Evolutionary conservation across 2,329 filamentous ascomycete species (phyloP), one percentile per base, ranked within the genome.

Genomic region (Blastomyces parvus): DNA sequence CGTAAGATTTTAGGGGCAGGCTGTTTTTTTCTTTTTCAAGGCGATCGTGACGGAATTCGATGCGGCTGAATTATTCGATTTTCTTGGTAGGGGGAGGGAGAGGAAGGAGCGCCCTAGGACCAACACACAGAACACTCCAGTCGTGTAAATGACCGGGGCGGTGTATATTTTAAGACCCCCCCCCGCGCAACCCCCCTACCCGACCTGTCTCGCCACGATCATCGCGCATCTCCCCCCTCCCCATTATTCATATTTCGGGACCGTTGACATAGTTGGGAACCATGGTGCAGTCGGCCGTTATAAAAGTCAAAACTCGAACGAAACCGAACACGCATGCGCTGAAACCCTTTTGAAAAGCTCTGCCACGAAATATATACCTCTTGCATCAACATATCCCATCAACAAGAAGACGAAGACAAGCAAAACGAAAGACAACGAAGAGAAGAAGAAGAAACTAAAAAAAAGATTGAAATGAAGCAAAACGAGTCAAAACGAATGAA

Each of bases 1-100:
- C 73, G 67, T 78, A 69, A 74, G 14, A 11, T 33, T 38, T 30
- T 6, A 46, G 22, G 44, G 8, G 14, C 48, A 14, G 30, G 30
- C 30, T 33, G 5, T 33, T 33, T 33, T 33, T 33, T 7, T 33
- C 3, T 0, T 33, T 6, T 1, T 50, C 46, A 2, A n/a, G 9
- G 22, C 9, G 9, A 22, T 25, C 30, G 19, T 50, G n/a, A 50
- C 46, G 22, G 46, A 50, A 33, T 30, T 53, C 19, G 50, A 53
- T 33, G 50, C 33, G 50, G 4, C 22, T 6, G 14, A 33, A 53
- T 33, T 50, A 2, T 50, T 50, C 22, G 13, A 4, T 25, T 50
- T 33, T 33, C 30, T 33, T 33, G 30, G 30, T 33, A 6, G 4
- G 30, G 30, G 5, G 7, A 7, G 30, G n/a, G n/a, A n/a, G 30